Percentiles rank a stretch among this genome's conserved stretches.
Conservation (phyloP, 176 grass and related monocot species). For the Juncus effusus region DNA sequence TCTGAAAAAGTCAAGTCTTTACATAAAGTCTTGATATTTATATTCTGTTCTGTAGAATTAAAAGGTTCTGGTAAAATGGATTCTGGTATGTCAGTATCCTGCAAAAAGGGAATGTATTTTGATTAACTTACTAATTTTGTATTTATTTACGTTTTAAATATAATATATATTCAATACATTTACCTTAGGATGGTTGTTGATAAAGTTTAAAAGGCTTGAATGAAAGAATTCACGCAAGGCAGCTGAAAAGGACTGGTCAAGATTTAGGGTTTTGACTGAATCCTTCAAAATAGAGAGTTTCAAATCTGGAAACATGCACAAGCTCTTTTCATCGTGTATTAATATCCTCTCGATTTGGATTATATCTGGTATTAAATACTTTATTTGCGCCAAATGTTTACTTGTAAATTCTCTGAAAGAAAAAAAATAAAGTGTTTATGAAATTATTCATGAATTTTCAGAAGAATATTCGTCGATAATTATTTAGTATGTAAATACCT, state of each 20-base stretch:
- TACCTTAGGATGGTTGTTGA: conserved; percentile 67
- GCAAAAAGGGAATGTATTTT: conserved; percentile 5
- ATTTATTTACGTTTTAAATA: not conserved
- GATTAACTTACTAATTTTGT: not conserved
- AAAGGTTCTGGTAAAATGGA: conserved; percentile 85
- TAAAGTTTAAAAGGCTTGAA: conserved; percentile 58
- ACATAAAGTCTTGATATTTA: conserved; percentile 33
- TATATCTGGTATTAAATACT: conserved; percentile 76
- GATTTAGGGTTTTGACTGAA: conserved; percentile 32
- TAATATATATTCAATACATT: conserved; percentile 14
- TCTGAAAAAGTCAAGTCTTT: conserved; percentile 18
- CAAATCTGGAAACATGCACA: conserved; percentile 84
- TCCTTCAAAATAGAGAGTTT: conserved; percentile 71
- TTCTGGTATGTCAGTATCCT: conserved; percentile 71
- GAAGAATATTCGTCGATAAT: not conserved
- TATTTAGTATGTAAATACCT: conserved; percentile 45
- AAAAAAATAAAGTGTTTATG: not conserved
- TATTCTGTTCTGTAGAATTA: conserved; percentile 34
- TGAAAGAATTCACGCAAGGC: conserved; percentile 65
- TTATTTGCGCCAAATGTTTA: conserved; percentile 81
- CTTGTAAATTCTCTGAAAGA: conserved; percentile 59
- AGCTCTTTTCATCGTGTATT: conserved; percentile 62
- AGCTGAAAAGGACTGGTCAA: conserved; percentile 51
- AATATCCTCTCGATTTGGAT: conserved; percentile 79
- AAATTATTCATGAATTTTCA: not conserved